Evolutionary conservation across 1,284 basidiomycete genomes (phyloP), one percentile per base, ranked within the genome.

Genomic region (Pholiota adiposa): DNA sequence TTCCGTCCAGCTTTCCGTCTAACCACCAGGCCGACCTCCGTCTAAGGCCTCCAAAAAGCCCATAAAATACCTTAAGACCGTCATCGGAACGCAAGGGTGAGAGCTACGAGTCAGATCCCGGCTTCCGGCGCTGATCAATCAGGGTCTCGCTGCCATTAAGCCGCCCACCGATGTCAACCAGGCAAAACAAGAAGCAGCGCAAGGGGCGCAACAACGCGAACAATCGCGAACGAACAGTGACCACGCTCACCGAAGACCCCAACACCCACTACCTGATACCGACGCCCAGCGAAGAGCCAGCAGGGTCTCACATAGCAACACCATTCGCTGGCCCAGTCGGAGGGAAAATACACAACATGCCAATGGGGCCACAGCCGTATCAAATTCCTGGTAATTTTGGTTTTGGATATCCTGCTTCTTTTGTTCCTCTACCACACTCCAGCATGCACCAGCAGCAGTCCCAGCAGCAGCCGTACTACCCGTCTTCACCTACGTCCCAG

Each of bases 221-320:
- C 65, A 83, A 80, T 72, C 81, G 86, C 65, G 84, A 86, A 70
- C 80, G 85, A 59, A 87, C 85, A 16, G 84, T 87, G 64, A 85
- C 83, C 62, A 86, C 84, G 43, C 81, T 87, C 68, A 85, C 83
- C 19, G 80, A 83, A 65, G 82, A 83, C 63, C 77, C 80, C 34
- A 80, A 82, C 68, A 77, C 77, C 9, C 75, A 79, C 36, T 81
- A 80, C 61, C 73, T 81, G 55, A 71, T 79, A 25, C 77, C 82
- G 8, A 77, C 78, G 18, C 67, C 80, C 40, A 77, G 77, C 63
- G 83, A 84, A 67, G 80, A 84, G 18, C 75, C 80, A 3, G 72
- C 77, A 53, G 66, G 66, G 43, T 50, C 66, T 64, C 67, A 69
- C 57, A 69, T 75, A 68, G 63, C 72, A 40, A 65, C 73, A 11